Evolutionary conservation across 805 yeast genomes (phyloP).

Genomic region (Ogataea nonfermentans): DNA sequence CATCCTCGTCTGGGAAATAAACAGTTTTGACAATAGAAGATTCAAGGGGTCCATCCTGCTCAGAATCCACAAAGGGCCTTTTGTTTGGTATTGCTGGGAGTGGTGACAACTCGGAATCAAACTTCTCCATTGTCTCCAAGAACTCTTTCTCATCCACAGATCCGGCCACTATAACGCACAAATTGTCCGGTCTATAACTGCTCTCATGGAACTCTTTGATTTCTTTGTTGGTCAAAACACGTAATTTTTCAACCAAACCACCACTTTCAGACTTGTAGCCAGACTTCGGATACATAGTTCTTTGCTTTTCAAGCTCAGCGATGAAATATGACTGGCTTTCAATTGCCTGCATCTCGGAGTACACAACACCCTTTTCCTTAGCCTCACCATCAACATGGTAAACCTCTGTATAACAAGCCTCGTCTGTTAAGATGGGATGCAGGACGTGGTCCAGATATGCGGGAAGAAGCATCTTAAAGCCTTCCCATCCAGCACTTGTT

Average conservation of each 20-base stretch:
- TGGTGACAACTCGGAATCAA: slow-evolving; percentile 56
- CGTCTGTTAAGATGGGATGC: slow-evolving; percentile 82
- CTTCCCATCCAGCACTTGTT: slow-evolving; percentile 94
- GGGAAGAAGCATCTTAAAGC: slow-evolving; percentile 80
- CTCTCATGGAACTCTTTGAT: slow-evolving; percentile 72
- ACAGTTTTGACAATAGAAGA: slow-evolving; percentile 47
- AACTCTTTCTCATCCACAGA: slow-evolving; percentile 76
- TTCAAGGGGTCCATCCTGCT: slow-evolving; percentile 41
- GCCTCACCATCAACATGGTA: slow-evolving; percentile 90
- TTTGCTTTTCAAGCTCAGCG: slow-evolving; percentile 57
- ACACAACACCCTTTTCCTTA: slow-evolving; percentile 94
- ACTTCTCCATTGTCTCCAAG: slow-evolving; percentile 52
- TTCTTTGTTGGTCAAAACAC: slow-evolving; percentile 67
- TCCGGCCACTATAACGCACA: slow-evolving; percentile 84
- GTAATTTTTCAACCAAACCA: slow-evolving; percentile 75
- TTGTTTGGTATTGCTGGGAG: slow-evolving; percentile 37
- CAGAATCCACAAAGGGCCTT: slow-evolving; percentile 82
- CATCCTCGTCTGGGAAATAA: slow-evolving; percentile 88
- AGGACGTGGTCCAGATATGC: slow-evolving; percentile 86
- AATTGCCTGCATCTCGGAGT: slow-evolving; percentile 94
- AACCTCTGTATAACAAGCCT: slow-evolving; percentile 91
- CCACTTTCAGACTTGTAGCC: slow-evolving; percentile 96
- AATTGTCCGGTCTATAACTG: slow-evolving; percentile 78
- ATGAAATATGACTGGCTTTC: slow-evolving; percentile 76
- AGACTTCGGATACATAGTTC: slow-evolving; percentile 54